Evolutionary conservation across 495 filamentous ascomycete genomes (phyloP), one percentile per base, ranked within the genome.

Genomic region (Talaromyces wortmannii): DNA sequence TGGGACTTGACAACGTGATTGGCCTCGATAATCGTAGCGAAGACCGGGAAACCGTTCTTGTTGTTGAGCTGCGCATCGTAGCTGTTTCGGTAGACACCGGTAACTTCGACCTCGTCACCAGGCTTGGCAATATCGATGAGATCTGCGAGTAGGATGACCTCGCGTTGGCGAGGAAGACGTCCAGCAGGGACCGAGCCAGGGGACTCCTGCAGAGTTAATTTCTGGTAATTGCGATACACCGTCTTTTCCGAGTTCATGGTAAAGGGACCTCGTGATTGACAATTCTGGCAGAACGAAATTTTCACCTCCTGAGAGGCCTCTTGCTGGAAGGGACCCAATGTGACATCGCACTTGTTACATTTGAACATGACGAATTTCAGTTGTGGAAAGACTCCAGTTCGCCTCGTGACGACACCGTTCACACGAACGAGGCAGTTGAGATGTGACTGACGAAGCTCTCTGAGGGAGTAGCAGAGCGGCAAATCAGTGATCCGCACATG

Each of bases 181-280:
- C 95, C 95, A 33, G 95, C 91, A 13, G 95, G 95, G 10, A 99
- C 95, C 2, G 95, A 97, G 40, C 95, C 95, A 18, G 95, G 95
- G 2, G 95, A 95, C 70, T 99, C 95, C 68, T 99, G 95, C 8
- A 99, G 81, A 1, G 94, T 99, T 64, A 99, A 75, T 63, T 96
- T 97, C 67, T 99, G 95, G 75, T 95, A 99, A 68, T 99, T 99
- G 49, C 95, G 85, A 75, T 97, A 99, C n/a, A 99, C 88, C 0
- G 95, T 99, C 79, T 96, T 92, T 71, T 99, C 94, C 3, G 90
- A 90, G 73, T 97, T 97, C 59, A 99, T 77, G 7, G 87, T 95
- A 70, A 99, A 99, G 1, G 95, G 95, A 5, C 95, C 95, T 45
- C 89, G 85, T 40, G 90, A 95, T 73, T 97, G 95, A 70, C 95